Conservation (phyloP, 2,329 filamentous ascomycete species). For the Pestalotiopsis sp. region DNA sequence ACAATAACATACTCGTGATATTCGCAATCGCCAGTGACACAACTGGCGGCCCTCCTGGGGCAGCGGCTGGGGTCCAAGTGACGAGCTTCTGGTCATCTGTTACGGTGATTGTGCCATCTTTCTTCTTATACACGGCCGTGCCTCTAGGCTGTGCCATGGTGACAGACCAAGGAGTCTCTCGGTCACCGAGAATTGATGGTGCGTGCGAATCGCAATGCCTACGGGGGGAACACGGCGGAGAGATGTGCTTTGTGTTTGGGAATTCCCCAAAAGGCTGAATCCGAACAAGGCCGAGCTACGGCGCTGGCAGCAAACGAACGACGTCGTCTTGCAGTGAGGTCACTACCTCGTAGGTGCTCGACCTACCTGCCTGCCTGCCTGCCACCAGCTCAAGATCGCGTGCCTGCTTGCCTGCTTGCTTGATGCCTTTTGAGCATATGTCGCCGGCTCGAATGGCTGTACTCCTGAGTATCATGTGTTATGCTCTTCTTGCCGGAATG, state of each 20-base stretch:
- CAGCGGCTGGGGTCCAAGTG: slow-evolving; percentile 76
- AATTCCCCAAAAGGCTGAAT: not conserved
- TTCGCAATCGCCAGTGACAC: slow-evolving; percentile 72
- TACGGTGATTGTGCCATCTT: slow-evolving; percentile 82
- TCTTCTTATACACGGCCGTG: slow-evolving; percentile 87
- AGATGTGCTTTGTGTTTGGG: not conserved
- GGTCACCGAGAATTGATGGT: not conserved
- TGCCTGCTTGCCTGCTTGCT: not conserved
- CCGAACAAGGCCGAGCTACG: not conserved
- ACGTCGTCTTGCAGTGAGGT: not conserved
- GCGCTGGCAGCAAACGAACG: not conserved
- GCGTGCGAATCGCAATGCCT: not conserved
- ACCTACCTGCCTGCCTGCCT: not conserved
- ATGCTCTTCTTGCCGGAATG: too few relatives aligned
- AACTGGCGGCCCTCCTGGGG: slow-evolving; percentile 60
- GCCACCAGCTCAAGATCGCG: not conserved
- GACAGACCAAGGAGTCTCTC: not conserved
- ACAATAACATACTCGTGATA: slow-evolving; percentile 69
- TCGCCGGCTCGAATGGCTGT: not conserved
- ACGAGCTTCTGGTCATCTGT: slow-evolving; percentile 73
- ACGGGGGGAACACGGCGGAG: not conserved
- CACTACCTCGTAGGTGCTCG: not conserved
- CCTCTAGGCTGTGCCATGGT: slow-evolving; percentile 64
- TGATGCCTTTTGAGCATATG: not conserved
- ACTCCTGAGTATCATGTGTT: too few relatives aligned